A percentile compares a stretch with the other conserved stretches of the same genome.
These are phyloP conservation scores for Globisporangium parvum DNA, from an alignment of 352 stramenopile genomes.

Conservation along the genomic window DNA sequence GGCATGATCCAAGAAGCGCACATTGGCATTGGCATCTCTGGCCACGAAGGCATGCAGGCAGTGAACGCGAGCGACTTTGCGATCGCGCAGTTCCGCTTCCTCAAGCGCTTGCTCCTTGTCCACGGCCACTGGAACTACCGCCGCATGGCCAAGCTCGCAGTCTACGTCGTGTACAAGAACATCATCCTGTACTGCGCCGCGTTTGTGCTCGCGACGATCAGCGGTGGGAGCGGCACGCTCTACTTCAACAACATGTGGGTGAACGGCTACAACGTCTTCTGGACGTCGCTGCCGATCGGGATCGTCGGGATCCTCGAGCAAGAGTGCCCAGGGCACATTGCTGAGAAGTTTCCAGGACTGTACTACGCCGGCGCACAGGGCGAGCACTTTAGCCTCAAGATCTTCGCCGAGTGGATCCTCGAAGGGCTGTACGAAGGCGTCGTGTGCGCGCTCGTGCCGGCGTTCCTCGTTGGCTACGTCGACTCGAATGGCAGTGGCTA, in stretches of 20 bases:
- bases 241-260: constrained; percentile 90
- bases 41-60: constrained; percentile 98
- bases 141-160: constrained; percentile 92
- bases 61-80: constrained; percentile 98
- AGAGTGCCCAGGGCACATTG: constrained; percentile 61
- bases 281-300: constrained; percentile 90
- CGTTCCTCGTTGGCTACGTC: constrained; percentile 45
- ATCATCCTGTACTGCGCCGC: constrained; percentile 82
- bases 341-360: constrained; percentile 70
- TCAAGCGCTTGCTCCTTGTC: constrained; percentile 94
- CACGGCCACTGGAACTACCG: constrained; percentile 99
- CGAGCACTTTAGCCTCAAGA: constrained; percentile 75
- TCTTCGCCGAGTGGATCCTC: constrained; percentile 77
- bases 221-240: constrained; percentile 67
- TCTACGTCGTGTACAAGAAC: constrained; percentile 99
- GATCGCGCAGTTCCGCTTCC: constrained; percentile 97
- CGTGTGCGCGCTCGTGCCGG: constrained; percentile 64
- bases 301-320: constrained; percentile 80
- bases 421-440: constrained; percentile 74
- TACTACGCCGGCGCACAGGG: constrained; percentile 77
- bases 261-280: constrained; percentile 96
- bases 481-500: constrained; percentile 59
- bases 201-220: constrained; percentile 87
- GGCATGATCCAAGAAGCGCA: constrained; percentile 99
- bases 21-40: constrained; percentile 97